Base-by-base conservation (phyloP, 179 eudicot species). In the Patellifolia procumbens region DNA sequence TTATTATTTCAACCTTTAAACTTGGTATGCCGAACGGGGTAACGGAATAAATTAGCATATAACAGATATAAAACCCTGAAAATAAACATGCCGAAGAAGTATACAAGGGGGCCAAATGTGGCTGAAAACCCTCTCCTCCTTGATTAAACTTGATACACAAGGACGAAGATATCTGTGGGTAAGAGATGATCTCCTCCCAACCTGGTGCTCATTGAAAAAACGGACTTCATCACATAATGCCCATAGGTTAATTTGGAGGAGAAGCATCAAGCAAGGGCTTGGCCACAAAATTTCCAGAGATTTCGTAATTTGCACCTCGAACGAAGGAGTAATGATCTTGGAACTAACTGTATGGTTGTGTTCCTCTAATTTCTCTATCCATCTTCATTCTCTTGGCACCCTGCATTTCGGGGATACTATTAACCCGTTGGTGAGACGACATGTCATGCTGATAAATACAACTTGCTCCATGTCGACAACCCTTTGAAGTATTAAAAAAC, bases 301-400 rank as follows among this genome's bases (percentile, higher is more conserved):
- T 35, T 15, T 11, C 51, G 24, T 12, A n/a, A 29, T 31, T n/a
- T 19, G 39, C 45, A 6, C 28, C 43, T 10, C 17, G 24, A 28
- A 9, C 13, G 26, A 17, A 52, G 37, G 53, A 12, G 22, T 17
- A 59, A 17, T 22, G 37, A 11, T 46, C 66, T 24, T 42, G 12
- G 60, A 34, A 22, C 72, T 59, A 72, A 48, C 72, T 64, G 58
- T 58, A 60, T 32, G 78, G 49, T 72, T 81, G 89, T 69, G 89
- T 68, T 71, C 91, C 88, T 71, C 88, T 81, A 52, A 85, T 83
- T 56, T 85, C 92, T 69, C 90, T 82, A 75, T 87, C 91, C 87
- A 88, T 58, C 84, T 92, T 90, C 94, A 87, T 86, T 85, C 92
- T 86, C 88, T 92, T 92, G 22, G 87, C 81, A 78, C 80, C 80